A percentile compares a stretch with the other conserved stretches of the same genome.
Evolutionary conservation across 306 rosid species (phyloP).

Genomic region (Chamaecrista fasciculata): DNA sequence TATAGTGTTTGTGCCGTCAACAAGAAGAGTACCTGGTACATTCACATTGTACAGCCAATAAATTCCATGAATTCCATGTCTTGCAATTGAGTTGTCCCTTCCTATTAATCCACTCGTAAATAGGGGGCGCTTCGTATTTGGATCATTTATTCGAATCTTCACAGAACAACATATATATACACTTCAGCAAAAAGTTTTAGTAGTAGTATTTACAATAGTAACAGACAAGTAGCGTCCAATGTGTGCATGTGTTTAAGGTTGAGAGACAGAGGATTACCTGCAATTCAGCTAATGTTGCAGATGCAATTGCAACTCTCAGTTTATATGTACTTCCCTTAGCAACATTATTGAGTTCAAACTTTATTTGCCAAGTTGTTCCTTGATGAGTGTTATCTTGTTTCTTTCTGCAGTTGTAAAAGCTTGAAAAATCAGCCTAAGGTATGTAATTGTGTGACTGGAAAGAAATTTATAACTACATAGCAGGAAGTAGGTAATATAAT

Average conservation of each 20-base stretch:
- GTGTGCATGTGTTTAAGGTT: background rate
- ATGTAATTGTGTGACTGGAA: background rate
- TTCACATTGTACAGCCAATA: conserved; percentile 44
- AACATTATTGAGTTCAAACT: conserved; percentile 56
- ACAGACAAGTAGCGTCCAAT: background rate
- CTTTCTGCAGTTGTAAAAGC: conserved; percentile 48
- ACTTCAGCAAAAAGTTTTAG: conserved; percentile 20
- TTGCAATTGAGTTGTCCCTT: conserved; percentile 54
- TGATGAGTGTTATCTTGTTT: conserved; percentile 47
- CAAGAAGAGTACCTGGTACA: conserved; percentile 27
- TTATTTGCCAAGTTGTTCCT: conserved; percentile 94
- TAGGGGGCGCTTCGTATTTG: background rate
- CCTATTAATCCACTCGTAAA: conserved; percentile 49
- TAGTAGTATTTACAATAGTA: background rate
- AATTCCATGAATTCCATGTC: conserved; percentile 63
- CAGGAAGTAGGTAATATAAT: conserved; percentile 5
- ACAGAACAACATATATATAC: background rate
- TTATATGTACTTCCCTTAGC: conserved; percentile 46
- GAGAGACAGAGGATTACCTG: conserved; percentile 46
- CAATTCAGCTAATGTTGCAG: conserved; percentile 76
- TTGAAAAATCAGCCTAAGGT: conserved; percentile 3
- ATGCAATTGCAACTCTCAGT: conserved; percentile 81
- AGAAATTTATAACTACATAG: conserved; percentile 19
- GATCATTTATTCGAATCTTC: conserved; percentile 57
- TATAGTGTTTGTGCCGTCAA: conserved; percentile 39